Evolutionary conservation across 495 filamentous ascomycete species (phyloP), one percentile per base, ranked within the genome.

Genomic region (Hypoxylon perforatum): DNA sequence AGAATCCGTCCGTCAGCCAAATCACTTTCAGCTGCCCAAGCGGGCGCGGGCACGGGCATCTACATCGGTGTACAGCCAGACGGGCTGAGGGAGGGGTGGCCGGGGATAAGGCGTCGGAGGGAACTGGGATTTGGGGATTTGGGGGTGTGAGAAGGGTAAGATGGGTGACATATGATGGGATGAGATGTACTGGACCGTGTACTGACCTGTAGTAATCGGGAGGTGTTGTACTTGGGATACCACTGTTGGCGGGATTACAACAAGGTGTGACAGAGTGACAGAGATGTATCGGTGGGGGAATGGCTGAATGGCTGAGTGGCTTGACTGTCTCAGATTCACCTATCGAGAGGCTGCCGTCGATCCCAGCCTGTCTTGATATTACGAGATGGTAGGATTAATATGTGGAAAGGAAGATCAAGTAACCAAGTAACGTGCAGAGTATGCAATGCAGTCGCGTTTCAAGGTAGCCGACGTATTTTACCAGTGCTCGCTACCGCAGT

Each of bases 391-490:
- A 22, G 59, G 56, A 65, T 69, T 69, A 65, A 69, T 69, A 64
- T 61, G 66, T 57, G 52, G 66, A 50, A 61, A 54, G 65, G 41
- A 57, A 57, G 51, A 61, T 56, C 33, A 64, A 63, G 56, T 61
- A 65, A 69, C 66, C 33, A 64, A 63, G 56, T 61, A 65, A 69
- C 66, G 56, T 65, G 66, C 66, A 64, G 61, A 11, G 30, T 42
- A 61, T 69, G 66, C 61, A 64, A 64, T 64, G 61, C 61, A 69
- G 61, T 46, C 47, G 33, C 47, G 17, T 33, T 2, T 57, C 50
- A 35, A 30, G 57, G 25, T 60, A 55, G 55, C 39, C 49, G 38
- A 39, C 22, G 2, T 36, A 56, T 44, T 17, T 57, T 23, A 22
- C 45, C 21, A 52, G 45, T 44, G 33, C 33, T 44, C 57, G 21